Conservation (phyloP, 805 yeast genomes). For the Metschnikowia baotianmanensis region DNA sequence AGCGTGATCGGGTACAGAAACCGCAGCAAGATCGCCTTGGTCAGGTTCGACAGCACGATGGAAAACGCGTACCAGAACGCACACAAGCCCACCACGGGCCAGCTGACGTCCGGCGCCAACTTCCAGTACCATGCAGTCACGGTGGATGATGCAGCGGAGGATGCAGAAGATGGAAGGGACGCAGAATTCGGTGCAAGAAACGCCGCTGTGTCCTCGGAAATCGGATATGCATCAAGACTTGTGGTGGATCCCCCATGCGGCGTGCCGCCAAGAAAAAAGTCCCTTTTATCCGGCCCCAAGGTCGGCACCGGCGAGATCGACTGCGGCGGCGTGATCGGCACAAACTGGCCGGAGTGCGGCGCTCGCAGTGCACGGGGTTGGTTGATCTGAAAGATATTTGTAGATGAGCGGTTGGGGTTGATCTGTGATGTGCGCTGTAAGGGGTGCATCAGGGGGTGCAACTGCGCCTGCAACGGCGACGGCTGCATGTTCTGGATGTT, state of each 20-base stretch:
- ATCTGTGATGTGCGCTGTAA: conserved; percentile 25
- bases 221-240: conserved; percentile 13
- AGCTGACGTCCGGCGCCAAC: conserved; percentile 13
- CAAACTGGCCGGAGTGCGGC: conserved; percentile 22
- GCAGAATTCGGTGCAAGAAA: background rate
- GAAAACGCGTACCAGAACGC: conserved; percentile 76
- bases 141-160: background rate
- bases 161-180: conserved; percentile 2
- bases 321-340: conserved; percentile 32
- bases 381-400: conserved; percentile 31
- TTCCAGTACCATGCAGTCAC: conserved; percentile 5
- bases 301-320: conserved; percentile 33
- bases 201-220: conserved; percentile 3
- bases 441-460: too few species aligned
- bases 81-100: conserved; percentile 46
- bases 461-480: too few species aligned
- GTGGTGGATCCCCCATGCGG: conserved; percentile 15
- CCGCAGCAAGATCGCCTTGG: conserved; percentile 68
- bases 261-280: conserved; percentile 10
- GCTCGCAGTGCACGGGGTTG: conserved; percentile 23
- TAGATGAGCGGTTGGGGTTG: conserved; percentile 37
- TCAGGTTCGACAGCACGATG: conserved; percentile 76
- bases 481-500: too few species aligned
- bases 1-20: conserved; percentile 84
- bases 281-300: conserved; percentile 23